A percentile compares a stretch with the other conserved stretches of the same genome.
These are phyloP conservation scores for Lachnellula willkommii DNA, from an alignment of 2,329 filamentous ascomycete species.

Conservation along the genomic window DNA sequence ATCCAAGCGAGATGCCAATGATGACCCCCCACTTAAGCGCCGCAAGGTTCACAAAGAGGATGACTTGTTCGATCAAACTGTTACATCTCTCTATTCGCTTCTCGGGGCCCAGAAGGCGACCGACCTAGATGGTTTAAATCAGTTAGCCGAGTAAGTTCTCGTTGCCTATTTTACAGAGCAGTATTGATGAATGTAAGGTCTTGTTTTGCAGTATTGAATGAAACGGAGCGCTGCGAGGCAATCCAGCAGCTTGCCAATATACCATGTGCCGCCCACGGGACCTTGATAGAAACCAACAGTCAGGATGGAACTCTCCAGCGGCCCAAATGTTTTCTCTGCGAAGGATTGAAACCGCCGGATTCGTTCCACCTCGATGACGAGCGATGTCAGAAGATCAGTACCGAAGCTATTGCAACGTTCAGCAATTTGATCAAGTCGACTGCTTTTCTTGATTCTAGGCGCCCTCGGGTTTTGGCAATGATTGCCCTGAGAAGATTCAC, in stretches of 20 bases:
- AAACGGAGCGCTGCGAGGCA: slow-evolving; percentile 46
- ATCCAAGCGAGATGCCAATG: background rate
- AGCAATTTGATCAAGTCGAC: slow-evolving; percentile 38
- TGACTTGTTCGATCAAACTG: slow-evolving; percentile 31
- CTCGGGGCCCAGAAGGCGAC: slow-evolving; percentile 33
- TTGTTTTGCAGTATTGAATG: slow-evolving; percentile 42
- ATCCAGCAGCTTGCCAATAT: slow-evolving; percentile 52
- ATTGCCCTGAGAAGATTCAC: slow-evolving; percentile 63
- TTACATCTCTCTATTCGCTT: slow-evolving; percentile 29
- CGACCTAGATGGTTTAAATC: slow-evolving; percentile 37
- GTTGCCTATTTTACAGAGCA: background rate
- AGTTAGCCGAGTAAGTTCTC: slow-evolving; percentile 44
- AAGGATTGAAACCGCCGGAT: slow-evolving; percentile 14
- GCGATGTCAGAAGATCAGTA: slow-evolving; percentile 17
- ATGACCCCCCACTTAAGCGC: slow-evolving; percentile 26
- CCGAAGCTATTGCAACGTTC: slow-evolving; percentile 43
- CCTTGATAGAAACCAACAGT: slow-evolving; percentile 32
- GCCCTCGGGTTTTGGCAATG: slow-evolving; percentile 65
- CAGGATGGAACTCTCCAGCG: slow-evolving; percentile 25
- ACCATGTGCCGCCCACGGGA: slow-evolving; percentile 50
- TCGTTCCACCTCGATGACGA: slow-evolving; percentile 14
- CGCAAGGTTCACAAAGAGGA: slow-evolving; percentile 29
- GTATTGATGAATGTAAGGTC: slow-evolving; percentile 26
- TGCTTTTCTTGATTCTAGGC: slow-evolving; percentile 49
- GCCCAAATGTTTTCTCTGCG: slow-evolving; percentile 29